Evolutionary conservation across 345 rosid species (phyloP).

Genomic region (Eucalyptus cladocalyx): DNA sequence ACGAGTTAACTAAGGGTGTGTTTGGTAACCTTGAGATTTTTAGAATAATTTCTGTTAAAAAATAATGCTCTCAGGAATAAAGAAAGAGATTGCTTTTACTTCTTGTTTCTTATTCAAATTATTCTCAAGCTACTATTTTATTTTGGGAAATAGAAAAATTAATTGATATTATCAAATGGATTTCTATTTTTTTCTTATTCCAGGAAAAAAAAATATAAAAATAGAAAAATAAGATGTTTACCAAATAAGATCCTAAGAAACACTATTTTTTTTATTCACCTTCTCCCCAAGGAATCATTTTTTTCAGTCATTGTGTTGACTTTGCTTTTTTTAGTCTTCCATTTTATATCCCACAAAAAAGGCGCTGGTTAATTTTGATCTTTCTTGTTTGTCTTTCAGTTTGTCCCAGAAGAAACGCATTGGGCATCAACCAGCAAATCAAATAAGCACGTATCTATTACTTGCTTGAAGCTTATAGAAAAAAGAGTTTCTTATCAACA

Average conservation of each 20-base stretch:
- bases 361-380: not conserved
- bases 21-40: fast-evolving
- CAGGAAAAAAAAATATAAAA: fast-evolving
- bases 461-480: no score
- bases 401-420: not conserved
- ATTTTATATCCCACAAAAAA: not conserved
- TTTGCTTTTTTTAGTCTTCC: not conserved
- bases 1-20: not conserved
- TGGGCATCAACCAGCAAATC: not conserved
- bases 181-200: fast-evolving
- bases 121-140: fast-evolving
- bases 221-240: no score
- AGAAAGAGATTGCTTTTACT: no score
- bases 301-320: not conserved
- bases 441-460: no score
- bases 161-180: fast-evolving
- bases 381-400: not conserved
- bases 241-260: not conserved
- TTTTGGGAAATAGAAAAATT: fast-evolving
- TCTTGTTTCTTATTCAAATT: no score
- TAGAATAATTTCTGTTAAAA: fast-evolving
- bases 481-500: no score
- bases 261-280: not conserved
- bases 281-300: not conserved
- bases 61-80: no score